Conservation (phyloP, 2,329 filamentous ascomycete species). For the Beauveria sp. region DNA sequence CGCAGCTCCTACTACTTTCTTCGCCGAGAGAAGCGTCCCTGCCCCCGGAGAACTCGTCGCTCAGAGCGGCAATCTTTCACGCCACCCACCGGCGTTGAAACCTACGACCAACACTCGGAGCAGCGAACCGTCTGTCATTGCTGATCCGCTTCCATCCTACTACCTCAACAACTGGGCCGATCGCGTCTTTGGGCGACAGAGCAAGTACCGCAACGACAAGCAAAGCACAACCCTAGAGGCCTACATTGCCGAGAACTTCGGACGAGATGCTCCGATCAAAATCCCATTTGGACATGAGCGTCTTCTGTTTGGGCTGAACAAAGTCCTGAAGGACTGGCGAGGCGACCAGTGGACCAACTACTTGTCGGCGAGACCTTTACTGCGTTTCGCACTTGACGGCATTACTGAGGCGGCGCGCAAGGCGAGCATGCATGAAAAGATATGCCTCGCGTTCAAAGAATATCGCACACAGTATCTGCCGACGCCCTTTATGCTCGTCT, state of each 20-base stretch:
- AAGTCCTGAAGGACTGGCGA: not conserved
- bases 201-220: not conserved
- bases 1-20: too few species aligned
- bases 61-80: too few species aligned
- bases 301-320: not conserved
- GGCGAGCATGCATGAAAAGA: not conserved
- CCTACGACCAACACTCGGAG: too few species aligned
- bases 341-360: not conserved
- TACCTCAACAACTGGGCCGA: not conserved
- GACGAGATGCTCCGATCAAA: not conserved
- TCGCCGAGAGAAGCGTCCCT: too few species aligned
- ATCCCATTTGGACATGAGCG: not conserved
- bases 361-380: not conserved
- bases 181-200: not conserved
- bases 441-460: not conserved
- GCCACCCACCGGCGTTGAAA: too few species aligned
- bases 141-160: not conserved
- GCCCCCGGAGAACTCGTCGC: too few species aligned
- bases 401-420: not conserved
- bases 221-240: not conserved
- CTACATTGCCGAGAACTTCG: not conserved
- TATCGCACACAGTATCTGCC: not conserved
- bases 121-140: too few species aligned
- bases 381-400: not conserved
- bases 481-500: not conserved